A percentile compares a stretch with the other conserved stretches of the same genome.
Evolutionary conservation across 2,329 filamentous ascomycete genomes (phyloP).

Genomic region (Pleomassaria siparia): DNA sequence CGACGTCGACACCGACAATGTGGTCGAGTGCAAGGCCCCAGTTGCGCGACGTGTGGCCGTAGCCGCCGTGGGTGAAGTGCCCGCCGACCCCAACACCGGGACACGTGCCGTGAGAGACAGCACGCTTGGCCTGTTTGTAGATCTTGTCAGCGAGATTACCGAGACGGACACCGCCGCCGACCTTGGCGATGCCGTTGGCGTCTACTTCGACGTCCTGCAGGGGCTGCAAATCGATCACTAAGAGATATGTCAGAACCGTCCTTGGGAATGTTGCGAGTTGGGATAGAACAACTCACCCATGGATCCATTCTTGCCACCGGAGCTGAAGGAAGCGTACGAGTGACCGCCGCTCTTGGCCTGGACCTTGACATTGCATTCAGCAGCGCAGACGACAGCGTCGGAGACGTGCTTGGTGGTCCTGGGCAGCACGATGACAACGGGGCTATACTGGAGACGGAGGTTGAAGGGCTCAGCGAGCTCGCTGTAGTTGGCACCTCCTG

Average conservation of each 20-base stretch:
- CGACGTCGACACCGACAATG: constrained; percentile 26
- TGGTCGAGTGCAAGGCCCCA: constrained; percentile 26
- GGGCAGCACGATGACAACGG: constrained; percentile 60
- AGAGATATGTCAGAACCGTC: neutral
- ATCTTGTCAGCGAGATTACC: constrained; percentile 30
- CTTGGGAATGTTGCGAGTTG: neutral
- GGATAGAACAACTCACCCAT: constrained; percentile 2
- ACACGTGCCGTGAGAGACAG: constrained; percentile 53
- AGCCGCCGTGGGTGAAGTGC: constrained; percentile 29
- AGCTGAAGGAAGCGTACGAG: constrained; percentile 58
- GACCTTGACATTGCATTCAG: constrained; percentile 53
- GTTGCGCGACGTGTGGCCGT: constrained; percentile 22
- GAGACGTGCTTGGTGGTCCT: constrained; percentile 57
- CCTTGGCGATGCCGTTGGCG: constrained; percentile 39
- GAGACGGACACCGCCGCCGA: constrained; percentile 52
- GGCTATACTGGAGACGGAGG: constrained; percentile 43
- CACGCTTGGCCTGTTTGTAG: constrained; percentile 30
- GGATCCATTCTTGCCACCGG: constrained; percentile 51
- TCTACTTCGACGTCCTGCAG: constrained; percentile 7
- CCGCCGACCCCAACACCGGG: constrained; percentile 41
- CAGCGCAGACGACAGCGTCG: constrained; percentile 60
- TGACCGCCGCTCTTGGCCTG: constrained; percentile 67
- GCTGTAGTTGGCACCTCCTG: constrained; percentile 14
- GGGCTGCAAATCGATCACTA: constrained; percentile 10
- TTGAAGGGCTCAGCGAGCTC: constrained; percentile 42